Percentiles rank a stretch among this genome's conserved stretches.
phyloP scores from a whole-genome alignment of 805 yeast genomes.

The Jamesozyma spencerorum region DNA sequence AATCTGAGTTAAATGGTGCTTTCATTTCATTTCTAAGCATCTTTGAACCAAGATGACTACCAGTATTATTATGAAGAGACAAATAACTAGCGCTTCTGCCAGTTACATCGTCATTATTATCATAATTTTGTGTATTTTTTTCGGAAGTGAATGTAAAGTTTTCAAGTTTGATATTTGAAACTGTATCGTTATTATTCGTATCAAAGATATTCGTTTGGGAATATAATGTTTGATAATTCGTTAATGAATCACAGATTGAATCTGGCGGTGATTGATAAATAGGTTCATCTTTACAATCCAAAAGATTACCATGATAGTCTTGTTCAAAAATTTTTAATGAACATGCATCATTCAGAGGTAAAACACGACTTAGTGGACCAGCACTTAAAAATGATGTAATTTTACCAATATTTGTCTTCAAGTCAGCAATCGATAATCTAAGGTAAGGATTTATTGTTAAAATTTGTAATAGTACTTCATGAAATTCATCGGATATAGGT shows the following conservation, averaged over 20 bases:
- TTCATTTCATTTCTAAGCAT: too few relatives aligned
- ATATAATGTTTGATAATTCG: too few relatives aligned
- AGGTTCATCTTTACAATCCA: background rate
- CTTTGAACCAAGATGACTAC: too few relatives aligned
- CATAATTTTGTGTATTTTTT: too few relatives aligned
- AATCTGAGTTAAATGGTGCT: too few relatives aligned
- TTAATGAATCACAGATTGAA: background rate
- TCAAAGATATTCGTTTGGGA: too few relatives aligned
- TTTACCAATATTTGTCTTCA: constrained; percentile 16
- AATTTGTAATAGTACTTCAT: constrained; percentile 35
- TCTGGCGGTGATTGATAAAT: background rate
- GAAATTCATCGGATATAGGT: constrained; percentile 62
- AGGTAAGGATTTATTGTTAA: constrained; percentile 29
- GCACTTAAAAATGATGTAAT: constrained; percentile 20
- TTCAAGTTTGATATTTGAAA: too few relatives aligned
- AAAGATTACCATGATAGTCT: background rate
- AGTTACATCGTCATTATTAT: too few relatives aligned
- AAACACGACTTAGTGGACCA: constrained; percentile 21
- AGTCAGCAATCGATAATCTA: constrained; percentile 18
- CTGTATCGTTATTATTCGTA: too few relatives aligned
- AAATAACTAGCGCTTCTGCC: too few relatives aligned
- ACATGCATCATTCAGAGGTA: constrained; percentile 3
- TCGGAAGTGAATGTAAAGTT: too few relatives aligned
- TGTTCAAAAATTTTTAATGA: background rate
- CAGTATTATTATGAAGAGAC: too few relatives aligned